Evolutionary conservation across 1,139 yeast genomes (phyloP), one percentile per base, ranked within the genome.

Genomic region (Pichia sp.): DNA sequence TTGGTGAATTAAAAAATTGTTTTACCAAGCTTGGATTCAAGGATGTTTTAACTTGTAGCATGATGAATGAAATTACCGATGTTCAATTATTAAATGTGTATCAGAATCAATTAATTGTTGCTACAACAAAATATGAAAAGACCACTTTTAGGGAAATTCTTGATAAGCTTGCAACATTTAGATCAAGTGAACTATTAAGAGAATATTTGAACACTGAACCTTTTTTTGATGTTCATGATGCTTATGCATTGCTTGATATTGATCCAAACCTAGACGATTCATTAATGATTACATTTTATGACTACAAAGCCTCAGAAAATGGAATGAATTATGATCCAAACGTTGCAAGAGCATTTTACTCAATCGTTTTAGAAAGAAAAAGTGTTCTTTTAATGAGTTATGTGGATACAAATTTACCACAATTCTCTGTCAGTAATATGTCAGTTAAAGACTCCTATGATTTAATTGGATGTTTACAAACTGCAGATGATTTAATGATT

Each of bases 231-330:
- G 50, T 76, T 5, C 57, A 61, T 3, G 71, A 76, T 39, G 93
- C 96, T 0, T 76, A 82, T 50, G 69, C 69, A 1, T 69, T 72
- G 14, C 62, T 87, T 36, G 80, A 77, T 14, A 72, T 82, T 20
- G 80, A 74, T 50, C 76, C 74, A 28, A 69, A 76, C 6, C 80
- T 86, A 4, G 93, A 82, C 55, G 91, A 82, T 54, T 93, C 83
- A 46, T 77, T 83, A 32, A 74, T 83, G 5, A 69, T 78, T 26
- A 81, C 91, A 1, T 87, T 89, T 0, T 80, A 73, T 51, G 78
- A 80, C 44, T 69, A 78, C 39, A 78, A 78, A 46, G 62, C 72
- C 4, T 74, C 73, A 37, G 91, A 82, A 42, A 45, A 46, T 20
- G 39, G 41, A 6, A 26, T 16, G 3, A 33, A 61, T 54, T 40